Conservation (phyloP, 2,329 filamentous ascomycete species). For the Ascochyta viciae-villosae region DNA sequence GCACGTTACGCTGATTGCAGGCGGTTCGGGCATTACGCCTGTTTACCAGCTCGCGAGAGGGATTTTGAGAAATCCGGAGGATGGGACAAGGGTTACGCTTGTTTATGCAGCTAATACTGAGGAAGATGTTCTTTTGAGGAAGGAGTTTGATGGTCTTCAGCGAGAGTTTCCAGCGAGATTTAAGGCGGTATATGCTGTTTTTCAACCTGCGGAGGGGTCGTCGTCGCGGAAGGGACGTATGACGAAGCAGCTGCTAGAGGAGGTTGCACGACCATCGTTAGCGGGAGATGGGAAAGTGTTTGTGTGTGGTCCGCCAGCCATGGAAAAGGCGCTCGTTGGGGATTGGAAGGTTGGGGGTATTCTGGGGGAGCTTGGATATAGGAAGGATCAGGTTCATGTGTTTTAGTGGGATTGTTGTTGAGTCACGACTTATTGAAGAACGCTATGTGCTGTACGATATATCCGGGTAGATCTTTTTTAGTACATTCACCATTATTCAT, state of each 20-base stretch:
- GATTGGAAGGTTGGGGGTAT: not conserved
- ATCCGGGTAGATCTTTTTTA: too few relatives aligned
- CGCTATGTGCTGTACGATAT: too few relatives aligned
- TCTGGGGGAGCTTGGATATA: slow-evolving; percentile 48
- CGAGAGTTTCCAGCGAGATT: slow-evolving; percentile 62
- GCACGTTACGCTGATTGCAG: slow-evolving; percentile 69
- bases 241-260: slow-evolving; percentile 62
- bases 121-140: slow-evolving; percentile 64
- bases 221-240: slow-evolving; percentile 63
- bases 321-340: not conserved
- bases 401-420: too few relatives aligned
- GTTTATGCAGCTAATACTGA: slow-evolving; percentile 72
- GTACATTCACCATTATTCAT: too few relatives aligned
- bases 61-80: slow-evolving; percentile 67
- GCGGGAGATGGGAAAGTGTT: slow-evolving; percentile 64
- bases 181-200: slow-evolving; percentile 65
- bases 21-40: slow-evolving; percentile 76
- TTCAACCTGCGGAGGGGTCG: slow-evolving; percentile 53
- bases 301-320: slow-evolving; percentile 71
- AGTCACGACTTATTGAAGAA: too few relatives aligned
- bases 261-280: slow-evolving; percentile 49
- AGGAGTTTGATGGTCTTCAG: slow-evolving; percentile 63
- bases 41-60: slow-evolving; percentile 69
- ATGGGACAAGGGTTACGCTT: slow-evolving; percentile 68
- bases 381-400: slow-evolving; percentile 45